These are phyloP conservation scores for Annulohypoxylon stygium DNA, from an alignment of 495 filamentous ascomycete genomes.

Conservation along the genomic window DNA sequence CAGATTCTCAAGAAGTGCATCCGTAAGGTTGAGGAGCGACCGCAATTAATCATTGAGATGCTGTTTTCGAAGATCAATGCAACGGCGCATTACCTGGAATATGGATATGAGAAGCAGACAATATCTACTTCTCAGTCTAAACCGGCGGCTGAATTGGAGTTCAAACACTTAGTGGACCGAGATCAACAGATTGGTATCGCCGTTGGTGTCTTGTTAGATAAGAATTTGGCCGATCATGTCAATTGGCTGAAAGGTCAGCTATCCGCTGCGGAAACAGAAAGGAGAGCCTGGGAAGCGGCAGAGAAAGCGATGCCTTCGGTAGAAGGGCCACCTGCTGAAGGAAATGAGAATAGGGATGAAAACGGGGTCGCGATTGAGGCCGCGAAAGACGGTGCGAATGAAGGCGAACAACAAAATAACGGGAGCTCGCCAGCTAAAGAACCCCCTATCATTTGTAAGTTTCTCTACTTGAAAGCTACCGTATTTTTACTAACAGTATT, in stretches of 20 bases:
- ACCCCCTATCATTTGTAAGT: conserved; percentile 62
- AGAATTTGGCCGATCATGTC: conserved; percentile 78
- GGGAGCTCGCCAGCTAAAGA: conserved; percentile 55
- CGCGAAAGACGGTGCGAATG: neutral
- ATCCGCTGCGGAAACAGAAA: conserved; percentile 74
- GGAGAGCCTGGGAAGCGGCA: conserved; percentile 82
- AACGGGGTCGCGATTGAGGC: conserved; percentile 47
- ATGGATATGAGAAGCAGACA: conserved; percentile 88
- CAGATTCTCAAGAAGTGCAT: conserved; percentile 81
- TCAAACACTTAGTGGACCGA: conserved; percentile 73
- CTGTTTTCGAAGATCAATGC: conserved; percentile 92
- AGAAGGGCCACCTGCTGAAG: conserved; percentile 50
- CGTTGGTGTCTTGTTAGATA: conserved; percentile 81
- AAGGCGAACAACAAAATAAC: conserved; percentile 56
- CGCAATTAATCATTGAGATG: conserved; percentile 86
- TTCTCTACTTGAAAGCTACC: conserved; percentile 3
- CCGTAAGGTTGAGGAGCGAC: conserved; percentile 85
- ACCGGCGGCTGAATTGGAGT: conserved; percentile 80
- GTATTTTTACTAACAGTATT: conserved; percentile 9
- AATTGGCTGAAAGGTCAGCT: conserved; percentile 84
- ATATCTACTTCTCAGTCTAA: conserved; percentile 66
- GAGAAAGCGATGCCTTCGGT: conserved; percentile 65
- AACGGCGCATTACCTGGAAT: conserved; percentile 87
- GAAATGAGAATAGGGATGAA: conserved; percentile 11
- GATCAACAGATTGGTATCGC: conserved; percentile 82